Conservation (phyloP, 768 basidiomycete species). For the Trametes cubensis region DNA sequence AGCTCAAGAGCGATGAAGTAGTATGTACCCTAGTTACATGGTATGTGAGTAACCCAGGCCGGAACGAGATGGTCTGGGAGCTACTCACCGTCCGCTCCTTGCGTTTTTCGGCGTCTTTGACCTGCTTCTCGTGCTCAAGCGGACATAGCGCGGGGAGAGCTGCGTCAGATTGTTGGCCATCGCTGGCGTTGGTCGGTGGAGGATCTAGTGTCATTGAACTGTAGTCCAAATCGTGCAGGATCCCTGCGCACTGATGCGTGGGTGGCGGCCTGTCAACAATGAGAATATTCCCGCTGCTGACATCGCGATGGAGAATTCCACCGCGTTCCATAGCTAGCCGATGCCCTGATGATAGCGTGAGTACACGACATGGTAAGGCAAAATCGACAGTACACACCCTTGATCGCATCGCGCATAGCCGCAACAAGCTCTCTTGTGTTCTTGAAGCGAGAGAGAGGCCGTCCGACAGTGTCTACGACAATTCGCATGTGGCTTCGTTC, state of each 20-base stretch:
- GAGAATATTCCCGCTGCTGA: slow-evolving; percentile 9
- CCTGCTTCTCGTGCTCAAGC: background rate
- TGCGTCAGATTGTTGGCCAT: background rate
- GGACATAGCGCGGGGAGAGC: background rate
- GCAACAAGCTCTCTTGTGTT: slow-evolving; percentile 15
- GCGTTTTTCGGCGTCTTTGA: background rate
- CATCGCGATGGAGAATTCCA: background rate
- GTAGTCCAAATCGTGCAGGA: slow-evolving; percentile 5
- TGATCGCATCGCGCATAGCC: slow-evolving; percentile 19
- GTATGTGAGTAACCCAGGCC: background rate
- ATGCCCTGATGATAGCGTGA: background rate
- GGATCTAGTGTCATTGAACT: background rate
- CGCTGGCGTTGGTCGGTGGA: background rate
- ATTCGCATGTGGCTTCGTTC: slow-evolving; percentile 22
- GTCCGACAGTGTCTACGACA: slow-evolving; percentile 12
- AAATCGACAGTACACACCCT: slow-evolving; percentile 1
- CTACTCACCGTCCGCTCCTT: slow-evolving; percentile 4
- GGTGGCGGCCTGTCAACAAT: slow-evolving; percentile 1
- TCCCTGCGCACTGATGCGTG: background rate
- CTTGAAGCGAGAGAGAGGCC: slow-evolving; percentile 8
- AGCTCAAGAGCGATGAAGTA: background rate
- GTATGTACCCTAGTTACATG: background rate
- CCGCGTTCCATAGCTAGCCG: background rate
- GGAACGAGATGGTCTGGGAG: background rate
- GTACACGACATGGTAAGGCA: too few species aligned